Percentiles rank a stretch among this genome's conserved stretches.
phyloP scores from a whole-genome alignment of 805 yeast species.

The Candida germanica region DNA sequence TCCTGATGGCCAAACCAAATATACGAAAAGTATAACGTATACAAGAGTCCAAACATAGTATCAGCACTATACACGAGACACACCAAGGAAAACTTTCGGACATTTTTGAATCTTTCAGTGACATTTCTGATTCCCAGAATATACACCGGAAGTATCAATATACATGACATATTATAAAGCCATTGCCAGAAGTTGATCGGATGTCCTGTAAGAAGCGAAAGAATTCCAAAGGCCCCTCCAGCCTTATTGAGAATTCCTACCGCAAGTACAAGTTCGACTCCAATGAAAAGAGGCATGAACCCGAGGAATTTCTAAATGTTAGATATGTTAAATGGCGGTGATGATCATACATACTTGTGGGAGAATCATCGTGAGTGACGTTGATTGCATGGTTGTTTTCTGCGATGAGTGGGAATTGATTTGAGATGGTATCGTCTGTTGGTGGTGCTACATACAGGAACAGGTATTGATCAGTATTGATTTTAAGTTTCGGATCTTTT shows the following conservation, averaged over 20 bases:
- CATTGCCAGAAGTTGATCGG: slow-evolving; percentile 81
- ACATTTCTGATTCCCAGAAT: slow-evolving; percentile 50
- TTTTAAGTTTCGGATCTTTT: too few relatives aligned
- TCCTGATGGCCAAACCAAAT: slow-evolving; percentile 68
- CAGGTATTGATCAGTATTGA: too few relatives aligned
- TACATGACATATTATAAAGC: slow-evolving; percentile 67
- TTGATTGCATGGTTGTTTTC: slow-evolving; percentile 1
- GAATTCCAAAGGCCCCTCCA: slow-evolving; percentile 81
- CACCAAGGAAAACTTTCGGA: slow-evolving; percentile 60
- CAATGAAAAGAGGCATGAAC: slow-evolving; percentile 73
- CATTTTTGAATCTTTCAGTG: slow-evolving; percentile 45
- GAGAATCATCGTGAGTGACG: slow-evolving; percentile 7
- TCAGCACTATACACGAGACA: slow-evolving; percentile 64
- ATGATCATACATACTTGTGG: slow-evolving; percentile 15
- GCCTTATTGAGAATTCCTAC: slow-evolving; percentile 82
- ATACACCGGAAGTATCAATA: slow-evolving; percentile 62
- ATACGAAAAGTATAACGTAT: slow-evolving; percentile 69
- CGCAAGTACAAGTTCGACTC: slow-evolving; percentile 78
- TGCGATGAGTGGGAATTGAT: too few relatives aligned
- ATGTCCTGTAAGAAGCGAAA: slow-evolving; percentile 86
- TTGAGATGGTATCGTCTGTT: too few relatives aligned
- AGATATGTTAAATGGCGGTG: slow-evolving; percentile 1
- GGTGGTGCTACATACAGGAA: too few relatives aligned
- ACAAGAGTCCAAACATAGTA: slow-evolving; percentile 61
- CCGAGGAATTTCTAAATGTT: slow-evolving; percentile 56